These are phyloP conservation scores for Ustilago nuda DNA, from an alignment of 1,284 basidiomycete genomes.

Conservation along the genomic window DNA sequence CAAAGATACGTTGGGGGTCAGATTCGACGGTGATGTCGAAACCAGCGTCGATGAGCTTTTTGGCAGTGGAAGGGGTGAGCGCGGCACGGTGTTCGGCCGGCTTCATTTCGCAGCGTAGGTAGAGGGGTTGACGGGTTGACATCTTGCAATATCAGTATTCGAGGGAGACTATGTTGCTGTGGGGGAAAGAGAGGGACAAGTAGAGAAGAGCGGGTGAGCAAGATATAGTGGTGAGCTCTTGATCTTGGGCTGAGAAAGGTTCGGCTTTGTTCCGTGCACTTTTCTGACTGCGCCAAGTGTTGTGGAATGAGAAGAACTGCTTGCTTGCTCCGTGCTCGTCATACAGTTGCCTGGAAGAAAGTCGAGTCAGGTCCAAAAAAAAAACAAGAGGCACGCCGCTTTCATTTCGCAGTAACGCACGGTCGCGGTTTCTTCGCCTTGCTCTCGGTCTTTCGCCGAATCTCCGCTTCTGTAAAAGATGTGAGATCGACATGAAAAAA, in stretches of 20 bases:
- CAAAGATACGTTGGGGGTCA: conserved; percentile 94
- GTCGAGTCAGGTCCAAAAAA: conserved; percentile 22
- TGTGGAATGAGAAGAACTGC: background rate
- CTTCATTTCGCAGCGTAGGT: conserved; percentile 68
- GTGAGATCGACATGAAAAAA: conserved; percentile 15
- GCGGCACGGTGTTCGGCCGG: conserved; percentile 84
- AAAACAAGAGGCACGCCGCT: conserved; percentile 1
- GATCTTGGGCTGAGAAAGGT: background rate
- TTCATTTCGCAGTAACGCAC: conserved; percentile 8
- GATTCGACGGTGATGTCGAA: conserved; percentile 93
- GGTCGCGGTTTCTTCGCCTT: conserved; percentile 2
- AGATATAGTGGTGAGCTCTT: conserved; percentile 8
- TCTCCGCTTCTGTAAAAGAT: conserved; percentile 11
- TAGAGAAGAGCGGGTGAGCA: background rate
- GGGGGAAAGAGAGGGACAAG: background rate
- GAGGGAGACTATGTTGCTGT: background rate
- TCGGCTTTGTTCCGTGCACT: conserved; percentile 13
- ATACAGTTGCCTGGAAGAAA: background rate
- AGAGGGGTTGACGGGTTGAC: conserved; percentile 58
- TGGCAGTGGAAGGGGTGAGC: conserved; percentile 91
- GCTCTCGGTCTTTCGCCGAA: conserved; percentile 39
- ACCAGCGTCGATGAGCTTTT: conserved; percentile 87
- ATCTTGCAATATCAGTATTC: background rate
- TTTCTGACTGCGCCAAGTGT: background rate
- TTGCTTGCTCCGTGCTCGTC: background rate